A percentile compares a stretch with the other conserved stretches of the same genome.
phyloP scores from a whole-genome alignment of 345 rosid genomes.

The Corymbia maculata region DNA sequence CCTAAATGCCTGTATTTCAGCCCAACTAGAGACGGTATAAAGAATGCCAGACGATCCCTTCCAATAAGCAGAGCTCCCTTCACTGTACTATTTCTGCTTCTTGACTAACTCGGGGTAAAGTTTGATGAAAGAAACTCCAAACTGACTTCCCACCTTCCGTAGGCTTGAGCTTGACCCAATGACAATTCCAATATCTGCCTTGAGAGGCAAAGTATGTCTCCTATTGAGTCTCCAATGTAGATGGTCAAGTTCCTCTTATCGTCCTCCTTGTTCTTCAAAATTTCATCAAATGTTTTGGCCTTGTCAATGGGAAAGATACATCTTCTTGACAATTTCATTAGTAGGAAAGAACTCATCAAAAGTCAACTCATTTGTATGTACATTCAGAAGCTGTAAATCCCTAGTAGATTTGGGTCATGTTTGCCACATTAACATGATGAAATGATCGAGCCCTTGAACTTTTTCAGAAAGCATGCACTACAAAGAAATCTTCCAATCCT shows the following conservation, averaged over 20 bases:
- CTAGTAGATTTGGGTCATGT: background rate
- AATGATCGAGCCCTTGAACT: background rate
- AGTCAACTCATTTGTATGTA: conserved; percentile 75
- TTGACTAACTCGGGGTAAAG: conserved; percentile 55
- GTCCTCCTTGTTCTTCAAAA: conserved; percentile 17
- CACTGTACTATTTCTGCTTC: conserved; percentile 47
- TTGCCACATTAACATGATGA: background rate
- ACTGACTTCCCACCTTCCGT: conserved; percentile 65
- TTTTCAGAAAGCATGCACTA: background rate
- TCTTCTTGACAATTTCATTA: conserved; percentile 55
- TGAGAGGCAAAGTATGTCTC: conserved; percentile 84
- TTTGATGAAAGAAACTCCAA: conserved; percentile 77
- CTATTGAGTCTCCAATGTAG: conserved; percentile 84
- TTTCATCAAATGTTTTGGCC: conserved; percentile 48
- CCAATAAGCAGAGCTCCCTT: conserved; percentile 47
- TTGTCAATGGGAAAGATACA: conserved; percentile 78
- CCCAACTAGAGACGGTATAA: too few relatives aligned
- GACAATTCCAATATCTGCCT: conserved; percentile 89
- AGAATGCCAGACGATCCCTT: conserved; percentile 46
- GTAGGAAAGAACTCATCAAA: conserved; percentile 66
- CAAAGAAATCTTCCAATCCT: background rate
- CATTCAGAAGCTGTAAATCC: conserved; percentile 38
- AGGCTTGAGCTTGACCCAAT: conserved; percentile 75
- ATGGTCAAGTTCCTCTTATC: conserved; percentile 43
- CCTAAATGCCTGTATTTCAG: too few relatives aligned